phyloP scores from a whole-genome alignment of 805 yeast genomes.

The Zygotorulaspora danielsina region DNA sequence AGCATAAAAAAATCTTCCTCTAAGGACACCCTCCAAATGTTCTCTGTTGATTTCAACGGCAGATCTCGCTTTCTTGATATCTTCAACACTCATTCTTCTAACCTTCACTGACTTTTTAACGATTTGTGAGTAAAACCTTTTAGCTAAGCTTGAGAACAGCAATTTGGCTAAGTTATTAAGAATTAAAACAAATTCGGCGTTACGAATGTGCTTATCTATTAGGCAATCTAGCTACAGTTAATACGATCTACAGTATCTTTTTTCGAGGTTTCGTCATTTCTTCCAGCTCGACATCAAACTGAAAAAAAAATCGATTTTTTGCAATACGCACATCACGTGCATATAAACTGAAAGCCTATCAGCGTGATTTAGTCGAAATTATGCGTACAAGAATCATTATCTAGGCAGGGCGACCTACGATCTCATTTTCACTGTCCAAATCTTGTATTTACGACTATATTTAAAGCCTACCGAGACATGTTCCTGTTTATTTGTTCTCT shows the following conservation, averaged over 20 bases:
- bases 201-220: background rate
- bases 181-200: background rate
- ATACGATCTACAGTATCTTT: no score
- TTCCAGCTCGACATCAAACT: background rate
- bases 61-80: slow-evolving; percentile 30
- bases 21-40: slow-evolving; percentile 79
- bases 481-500: no score
- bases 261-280: background rate
- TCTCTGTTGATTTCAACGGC: slow-evolving; percentile 68
- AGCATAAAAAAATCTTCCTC: slow-evolving; percentile 94
- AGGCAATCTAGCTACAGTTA: background rate
- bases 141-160: slow-evolving; percentile 22
- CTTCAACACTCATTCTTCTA: slow-evolving; percentile 34
- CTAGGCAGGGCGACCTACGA: no score
- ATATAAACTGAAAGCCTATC: no score
- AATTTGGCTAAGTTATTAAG: slow-evolving; percentile 14
- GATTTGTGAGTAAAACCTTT: slow-evolving; percentile 29
- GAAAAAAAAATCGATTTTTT: no score
- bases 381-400: no score
- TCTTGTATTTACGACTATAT: no score
- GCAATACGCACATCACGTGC: no score
- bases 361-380: no score
- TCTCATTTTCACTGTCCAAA: no score
- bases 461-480: no score
- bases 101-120: slow-evolving; percentile 29